These are phyloP conservation scores for Dothideomycetes sp. DNA, from an alignment of 2,329 filamentous ascomycete species.

Conservation along the genomic window DNA sequence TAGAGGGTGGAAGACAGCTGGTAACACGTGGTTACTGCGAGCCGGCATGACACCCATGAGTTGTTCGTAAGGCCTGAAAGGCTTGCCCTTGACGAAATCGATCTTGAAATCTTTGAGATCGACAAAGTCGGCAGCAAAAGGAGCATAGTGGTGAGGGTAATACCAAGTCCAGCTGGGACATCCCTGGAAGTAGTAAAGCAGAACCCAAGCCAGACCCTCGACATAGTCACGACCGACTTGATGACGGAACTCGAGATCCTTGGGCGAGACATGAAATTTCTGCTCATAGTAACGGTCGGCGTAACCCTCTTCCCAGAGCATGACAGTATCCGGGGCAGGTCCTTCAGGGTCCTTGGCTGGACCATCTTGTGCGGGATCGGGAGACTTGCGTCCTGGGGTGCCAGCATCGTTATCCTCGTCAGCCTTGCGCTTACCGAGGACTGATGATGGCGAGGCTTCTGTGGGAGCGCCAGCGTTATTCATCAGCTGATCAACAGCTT, in stretches of 20 bases:
- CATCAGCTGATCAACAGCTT: slow-evolving; percentile 16
- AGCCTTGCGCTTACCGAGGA: slow-evolving; percentile 64
- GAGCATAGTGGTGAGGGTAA: slow-evolving; percentile 96
- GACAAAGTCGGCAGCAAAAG: slow-evolving; percentile 91
- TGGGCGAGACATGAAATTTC: slow-evolving; percentile 78
- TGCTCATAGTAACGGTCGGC: slow-evolving; percentile 93
- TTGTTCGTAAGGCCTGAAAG: slow-evolving; percentile 90
- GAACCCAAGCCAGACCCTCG: slow-evolving; percentile 88
- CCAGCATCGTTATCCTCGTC: slow-evolving; percentile 40
- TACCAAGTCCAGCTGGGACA: slow-evolving; percentile 99
- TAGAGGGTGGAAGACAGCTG: slow-evolving; percentile 75
- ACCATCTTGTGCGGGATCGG: slow-evolving; percentile 29
- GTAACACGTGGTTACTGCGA: slow-evolving; percentile 83
- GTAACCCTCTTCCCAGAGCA: slow-evolving; percentile 92
- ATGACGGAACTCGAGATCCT: slow-evolving; percentile 77
- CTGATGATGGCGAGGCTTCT: slow-evolving; percentile 35
- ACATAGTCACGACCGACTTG: slow-evolving; percentile 86
- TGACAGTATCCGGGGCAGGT: slow-evolving; percentile 67
- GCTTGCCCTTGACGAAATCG: slow-evolving; percentile 71
- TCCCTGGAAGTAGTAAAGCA: slow-evolving; percentile 95
- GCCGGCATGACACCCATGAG: slow-evolving; percentile 96
- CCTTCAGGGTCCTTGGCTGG: slow-evolving; percentile 44
- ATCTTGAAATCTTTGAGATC: slow-evolving; percentile 71
- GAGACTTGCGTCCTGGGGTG: slow-evolving; percentile 52
- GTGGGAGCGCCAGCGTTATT: slow-evolving; percentile 8